Evolutionary conservation across 2,329 filamentous ascomycete genomes (phyloP).

Genomic region (Penicillium sp.): DNA sequence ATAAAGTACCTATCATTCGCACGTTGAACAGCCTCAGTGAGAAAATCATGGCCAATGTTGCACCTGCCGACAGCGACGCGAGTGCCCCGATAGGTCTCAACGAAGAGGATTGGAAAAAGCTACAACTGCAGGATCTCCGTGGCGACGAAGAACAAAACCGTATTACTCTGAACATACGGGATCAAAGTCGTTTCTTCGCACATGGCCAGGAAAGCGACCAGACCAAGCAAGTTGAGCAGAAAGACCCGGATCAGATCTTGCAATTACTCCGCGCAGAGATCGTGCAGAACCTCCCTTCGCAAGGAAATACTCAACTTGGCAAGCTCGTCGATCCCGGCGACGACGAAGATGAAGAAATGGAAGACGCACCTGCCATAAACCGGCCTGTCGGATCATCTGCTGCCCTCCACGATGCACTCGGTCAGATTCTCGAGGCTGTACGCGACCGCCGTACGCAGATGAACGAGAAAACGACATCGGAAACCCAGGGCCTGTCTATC

Average conservation of each 20-base stretch:
- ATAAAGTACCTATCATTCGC: slow-evolving; percentile 84
- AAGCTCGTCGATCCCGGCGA: slow-evolving; percentile 57
- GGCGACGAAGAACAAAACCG: slow-evolving; percentile 73
- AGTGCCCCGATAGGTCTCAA: slow-evolving; percentile 68
- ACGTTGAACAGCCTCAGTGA: slow-evolving; percentile 89
- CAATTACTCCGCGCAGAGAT: slow-evolving; percentile 66
- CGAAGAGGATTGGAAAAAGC: slow-evolving; percentile 71
- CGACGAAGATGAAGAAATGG: slow-evolving; percentile 59
- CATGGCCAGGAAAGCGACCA: slow-evolving; percentile 48
- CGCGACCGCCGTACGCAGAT: slow-evolving; percentile 57
- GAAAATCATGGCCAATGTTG: slow-evolving; percentile 87
- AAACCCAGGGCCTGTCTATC: slow-evolving; percentile 51
- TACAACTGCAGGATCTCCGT: slow-evolving; percentile 78
- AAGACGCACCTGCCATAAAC: slow-evolving; percentile 43
- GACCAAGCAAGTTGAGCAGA: slow-evolving; percentile 64
- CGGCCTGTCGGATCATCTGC: slow-evolving; percentile 67
- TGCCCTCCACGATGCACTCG: slow-evolving; percentile 58
- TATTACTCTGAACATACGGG: slow-evolving; percentile 82
- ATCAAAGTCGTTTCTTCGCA: slow-evolving; percentile 82
- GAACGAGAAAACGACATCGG: slow-evolving; percentile 37
- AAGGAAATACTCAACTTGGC: slow-evolving; percentile 68
- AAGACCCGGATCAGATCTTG: slow-evolving; percentile 70
- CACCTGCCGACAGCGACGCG: slow-evolving; percentile 72
- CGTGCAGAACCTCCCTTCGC: slow-evolving; percentile 45
- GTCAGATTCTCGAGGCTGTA: slow-evolving; percentile 62